phyloP scores from a whole-genome alignment of 345 rosid genomes.

The Citrus unshiu region DNA sequence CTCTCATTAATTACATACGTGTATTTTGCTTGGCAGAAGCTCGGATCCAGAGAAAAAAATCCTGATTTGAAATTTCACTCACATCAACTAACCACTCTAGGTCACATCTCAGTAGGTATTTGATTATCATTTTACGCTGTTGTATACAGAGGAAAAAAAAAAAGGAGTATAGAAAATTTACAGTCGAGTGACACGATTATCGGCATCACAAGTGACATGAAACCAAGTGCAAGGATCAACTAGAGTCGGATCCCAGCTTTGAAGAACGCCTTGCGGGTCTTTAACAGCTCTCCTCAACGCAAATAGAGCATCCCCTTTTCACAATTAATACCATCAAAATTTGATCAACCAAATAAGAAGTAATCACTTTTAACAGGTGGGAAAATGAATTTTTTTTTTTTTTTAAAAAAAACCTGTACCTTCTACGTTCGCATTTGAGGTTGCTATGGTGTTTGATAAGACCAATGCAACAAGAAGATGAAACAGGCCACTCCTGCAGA shows the following conservation, averaged over 20 bases:
- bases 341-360: no score
- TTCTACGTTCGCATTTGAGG: slow-evolving; percentile 45
- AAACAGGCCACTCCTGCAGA: slow-evolving; percentile 1
- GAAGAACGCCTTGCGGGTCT: slow-evolving; percentile 61
- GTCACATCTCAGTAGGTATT: neutral
- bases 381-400: neutral
- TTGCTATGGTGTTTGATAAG: slow-evolving; percentile 15
- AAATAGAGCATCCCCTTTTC: slow-evolving; percentile 64
- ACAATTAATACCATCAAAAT: neutral
- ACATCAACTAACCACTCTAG: neutral
- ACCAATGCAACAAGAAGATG: slow-evolving; percentile 24
- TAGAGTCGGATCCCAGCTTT: slow-evolving; percentile 78
- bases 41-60: neutral
- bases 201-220: slow-evolving; percentile 63
- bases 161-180: slow-evolving; percentile 14
- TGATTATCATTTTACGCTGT: no score
- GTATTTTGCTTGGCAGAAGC: neutral
- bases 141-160: no score
- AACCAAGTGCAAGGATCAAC: slow-evolving; percentile 86
- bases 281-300: slow-evolving; percentile 60
- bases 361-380: neutral
- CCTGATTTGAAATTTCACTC: neutral
- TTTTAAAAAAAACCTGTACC: slow-evolving; percentile 15
- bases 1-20: neutral
- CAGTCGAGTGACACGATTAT: slow-evolving; percentile 65